A percentile compares a stretch with the other conserved stretches of the same genome.
Evolutionary conservation across 306 rosid species (phyloP).

Genomic region (Hippophae gyantsensis): DNA sequence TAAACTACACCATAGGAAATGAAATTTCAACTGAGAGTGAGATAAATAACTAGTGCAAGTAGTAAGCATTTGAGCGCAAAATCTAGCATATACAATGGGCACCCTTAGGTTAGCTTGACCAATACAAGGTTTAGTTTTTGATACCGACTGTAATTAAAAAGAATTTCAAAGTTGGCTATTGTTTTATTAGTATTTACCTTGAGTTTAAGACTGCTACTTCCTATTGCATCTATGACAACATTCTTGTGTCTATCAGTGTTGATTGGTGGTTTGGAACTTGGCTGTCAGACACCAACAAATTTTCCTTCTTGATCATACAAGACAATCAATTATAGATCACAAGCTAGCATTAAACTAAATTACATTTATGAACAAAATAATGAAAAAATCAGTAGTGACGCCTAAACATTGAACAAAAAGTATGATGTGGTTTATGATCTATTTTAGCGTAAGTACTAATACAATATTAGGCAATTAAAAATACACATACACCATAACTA

Average conservation of each 20-base stretch:
- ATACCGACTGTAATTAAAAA: constrained; percentile 7
- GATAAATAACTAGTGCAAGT: constrained; percentile 86
- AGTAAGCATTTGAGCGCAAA: constrained; percentile 93
- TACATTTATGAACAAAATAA: constrained; percentile 10
- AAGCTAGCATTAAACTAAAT: constrained; percentile 91
- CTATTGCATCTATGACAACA: constrained; percentile 76
- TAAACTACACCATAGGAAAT: no score
- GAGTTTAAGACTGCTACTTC: constrained; percentile 84
- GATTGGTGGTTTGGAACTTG: constrained; percentile 79
- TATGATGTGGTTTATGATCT: background rate
- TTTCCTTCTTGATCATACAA: constrained; percentile 78
- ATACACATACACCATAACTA: no score
- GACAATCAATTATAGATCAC: constrained; percentile 83
- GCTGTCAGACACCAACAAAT: constrained; percentile 81
- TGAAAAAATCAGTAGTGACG: background rate
- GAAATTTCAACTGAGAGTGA: constrained; percentile 63
- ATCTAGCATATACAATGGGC: constrained; percentile 89
- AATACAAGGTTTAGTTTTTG: constrained; percentile 16
- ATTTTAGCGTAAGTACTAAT: no score
- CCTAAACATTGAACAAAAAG: background rate
- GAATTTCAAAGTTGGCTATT: background rate
- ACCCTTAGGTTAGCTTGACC: constrained; percentile 84
- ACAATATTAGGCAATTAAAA: no score
- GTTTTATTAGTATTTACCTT: constrained; percentile 35
- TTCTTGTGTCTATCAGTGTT: constrained; percentile 60